These are phyloP conservation scores for Saccharomycopsis javanensis DNA, from an alignment of 805 yeast species.

Conservation along the genomic window DNA sequence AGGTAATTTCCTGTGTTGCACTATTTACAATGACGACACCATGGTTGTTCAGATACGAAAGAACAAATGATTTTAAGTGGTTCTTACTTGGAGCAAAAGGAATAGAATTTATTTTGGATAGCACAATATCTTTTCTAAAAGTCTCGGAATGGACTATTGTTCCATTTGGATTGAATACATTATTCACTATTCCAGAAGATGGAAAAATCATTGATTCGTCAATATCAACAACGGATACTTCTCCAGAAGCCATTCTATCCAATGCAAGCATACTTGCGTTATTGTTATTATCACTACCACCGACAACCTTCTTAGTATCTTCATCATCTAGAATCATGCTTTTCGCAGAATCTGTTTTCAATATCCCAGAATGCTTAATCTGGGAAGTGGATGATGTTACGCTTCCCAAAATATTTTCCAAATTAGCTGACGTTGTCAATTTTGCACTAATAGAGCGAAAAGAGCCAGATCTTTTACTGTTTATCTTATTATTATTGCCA, in stretches of 20 bases:
- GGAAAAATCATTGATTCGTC: conserved; percentile 14
- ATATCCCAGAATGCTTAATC: neutral
- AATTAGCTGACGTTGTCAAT: conserved; percentile 15
- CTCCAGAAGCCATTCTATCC: conserved; percentile 38
- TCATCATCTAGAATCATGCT: neutral
- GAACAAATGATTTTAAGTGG: conserved; percentile 29
- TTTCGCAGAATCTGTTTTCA: neutral
- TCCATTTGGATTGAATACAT: neutral
- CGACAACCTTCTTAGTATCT: neutral
- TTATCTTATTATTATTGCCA: conserved; percentile 1
- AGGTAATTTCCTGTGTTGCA: conserved; percentile 33
- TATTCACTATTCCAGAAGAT: neutral
- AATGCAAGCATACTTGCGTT: conserved; percentile 26
- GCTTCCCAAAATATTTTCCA: neutral
- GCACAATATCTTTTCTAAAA: conserved; percentile 55
- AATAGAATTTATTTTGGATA: conserved; percentile 45
- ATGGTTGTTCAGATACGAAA: conserved; percentile 46
- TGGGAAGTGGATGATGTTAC: neutral
- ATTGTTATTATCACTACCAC: neutral
- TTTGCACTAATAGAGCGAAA: conserved; percentile 15
- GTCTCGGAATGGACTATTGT: neutral
- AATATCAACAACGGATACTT: conserved; percentile 24
- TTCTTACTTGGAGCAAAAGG: conserved; percentile 26
- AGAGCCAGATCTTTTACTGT: conserved; percentile 21
- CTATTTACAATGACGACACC: conserved; percentile 48